These are phyloP conservation scores for Abelmoschus esculentus DNA, from an alignment of 345 rosid species.

Conservation along the genomic window DNA sequence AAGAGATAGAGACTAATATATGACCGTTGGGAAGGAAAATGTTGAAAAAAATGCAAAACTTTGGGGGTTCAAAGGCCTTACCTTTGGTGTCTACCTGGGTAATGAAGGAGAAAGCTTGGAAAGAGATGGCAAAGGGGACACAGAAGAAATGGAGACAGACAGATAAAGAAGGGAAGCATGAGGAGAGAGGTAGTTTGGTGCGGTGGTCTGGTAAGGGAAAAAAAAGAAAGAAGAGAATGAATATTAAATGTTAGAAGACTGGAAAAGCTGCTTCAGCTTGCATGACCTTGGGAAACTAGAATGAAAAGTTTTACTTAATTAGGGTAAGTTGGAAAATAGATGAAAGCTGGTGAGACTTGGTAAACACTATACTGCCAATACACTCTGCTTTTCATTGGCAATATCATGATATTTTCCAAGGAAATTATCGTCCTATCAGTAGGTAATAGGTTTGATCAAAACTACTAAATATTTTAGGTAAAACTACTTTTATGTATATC, in stretches of 20 bases:
- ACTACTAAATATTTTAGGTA: no score
- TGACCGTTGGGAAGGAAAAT: not conserved
- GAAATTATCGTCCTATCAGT: no score
- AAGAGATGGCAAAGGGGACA: not conserved
- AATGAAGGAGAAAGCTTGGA: constrained; percentile 19
- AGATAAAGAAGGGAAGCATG: not conserved
- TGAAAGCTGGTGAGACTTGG: not conserved
- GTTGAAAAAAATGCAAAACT: not conserved
- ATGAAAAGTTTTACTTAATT: not conserved
- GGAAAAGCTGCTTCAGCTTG: constrained; percentile 17
- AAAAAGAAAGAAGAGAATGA: not conserved
- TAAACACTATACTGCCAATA: not conserved
- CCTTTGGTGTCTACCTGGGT: constrained; percentile 14
- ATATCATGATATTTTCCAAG: no score
- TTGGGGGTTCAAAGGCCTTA: constrained; percentile 17
- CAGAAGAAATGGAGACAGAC: not conserved
- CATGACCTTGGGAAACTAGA: constrained; percentile 18
- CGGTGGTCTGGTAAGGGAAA: not conserved
- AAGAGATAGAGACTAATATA: not conserved
- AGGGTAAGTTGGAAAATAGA: not conserved
- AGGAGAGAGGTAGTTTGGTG: not conserved
- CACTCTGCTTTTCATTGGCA: no score
- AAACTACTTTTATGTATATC: no score
- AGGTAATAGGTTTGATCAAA: no score
- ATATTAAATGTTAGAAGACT: constrained; percentile 14